Conservation (phyloP, 177 flowering plant species). For the Vitis hybrid region DNA sequence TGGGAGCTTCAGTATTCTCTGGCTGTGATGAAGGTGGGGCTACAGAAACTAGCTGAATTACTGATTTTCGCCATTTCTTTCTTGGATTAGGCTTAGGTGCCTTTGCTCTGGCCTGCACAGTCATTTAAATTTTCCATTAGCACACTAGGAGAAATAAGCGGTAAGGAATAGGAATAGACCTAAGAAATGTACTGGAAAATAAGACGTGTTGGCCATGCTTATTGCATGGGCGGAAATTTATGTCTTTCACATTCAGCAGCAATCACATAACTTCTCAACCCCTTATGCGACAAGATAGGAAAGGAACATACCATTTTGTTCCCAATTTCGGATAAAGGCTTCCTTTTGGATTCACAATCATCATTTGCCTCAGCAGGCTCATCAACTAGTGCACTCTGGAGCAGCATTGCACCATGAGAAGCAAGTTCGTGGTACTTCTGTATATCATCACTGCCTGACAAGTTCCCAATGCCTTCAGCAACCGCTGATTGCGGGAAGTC, state of each 20-base stretch:
- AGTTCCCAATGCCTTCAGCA: conserved; percentile 14
- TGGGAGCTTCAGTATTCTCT: conserved; percentile 24
- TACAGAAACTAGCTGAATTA: conserved; percentile 53
- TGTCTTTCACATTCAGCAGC: no score
- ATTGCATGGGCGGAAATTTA: no score
- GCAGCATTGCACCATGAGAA: conserved; percentile 70
- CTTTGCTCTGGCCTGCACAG: conserved; percentile 44
- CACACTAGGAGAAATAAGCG: not conserved
- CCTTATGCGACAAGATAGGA: conserved; percentile 7
- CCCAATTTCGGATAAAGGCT: conserved; percentile 85
- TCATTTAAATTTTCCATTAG: not conserved
- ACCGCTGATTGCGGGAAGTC: conserved; percentile 23
- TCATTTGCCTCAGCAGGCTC: conserved; percentile 42
- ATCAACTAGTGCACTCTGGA: conserved; percentile 61
- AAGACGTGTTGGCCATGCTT: no score
- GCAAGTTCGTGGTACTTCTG: conserved; percentile 27
- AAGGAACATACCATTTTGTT: conserved; percentile 24
- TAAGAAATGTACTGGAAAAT: no score
- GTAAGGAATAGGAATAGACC: not conserved
- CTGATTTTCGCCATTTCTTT: conserved; percentile 59
- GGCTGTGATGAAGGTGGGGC: conserved; percentile 29
- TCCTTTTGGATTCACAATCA: conserved; percentile 41
- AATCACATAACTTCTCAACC: no score
- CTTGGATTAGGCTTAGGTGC: conserved; percentile 46
- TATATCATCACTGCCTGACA: conserved; percentile 17